Percentiles rank a stretch among this genome's conserved stretches.
These are phyloP conservation scores for Saccharomyces hybrid DNA, from an alignment of 1,139 yeast species.

Conservation along the genomic window DNA sequence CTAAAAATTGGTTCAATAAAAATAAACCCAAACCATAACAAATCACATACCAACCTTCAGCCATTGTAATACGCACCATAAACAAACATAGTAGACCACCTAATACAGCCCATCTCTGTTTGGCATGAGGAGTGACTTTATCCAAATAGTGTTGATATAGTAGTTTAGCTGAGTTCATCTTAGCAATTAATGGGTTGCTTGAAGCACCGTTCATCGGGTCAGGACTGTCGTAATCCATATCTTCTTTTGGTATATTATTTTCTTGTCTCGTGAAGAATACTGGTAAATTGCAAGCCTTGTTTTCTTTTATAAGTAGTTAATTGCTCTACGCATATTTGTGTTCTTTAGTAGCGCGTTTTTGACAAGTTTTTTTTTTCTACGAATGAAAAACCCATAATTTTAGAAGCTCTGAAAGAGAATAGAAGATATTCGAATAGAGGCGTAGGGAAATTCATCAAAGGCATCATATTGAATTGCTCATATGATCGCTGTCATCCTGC, in stretches of 20 bases:
- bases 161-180: conserved; percentile 10
- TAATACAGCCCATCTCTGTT: conserved; percentile 71
- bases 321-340: neutral
- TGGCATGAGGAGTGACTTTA: conserved; percentile 67
- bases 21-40: conserved; percentile 89
- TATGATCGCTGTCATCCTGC: neutral
- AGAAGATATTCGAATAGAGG: neutral
- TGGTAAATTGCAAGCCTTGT: too few species aligned
- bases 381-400: neutral
- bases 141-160: conserved; percentile 67
- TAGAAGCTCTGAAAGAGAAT: too few species aligned
- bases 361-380: neutral
- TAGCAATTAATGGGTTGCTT: conserved; percentile 9
- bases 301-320: neutral
- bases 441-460: neutral
- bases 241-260: neutral
- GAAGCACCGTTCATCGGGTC: conserved; percentile 5
- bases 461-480: neutral
- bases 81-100: conserved; percentile 54
- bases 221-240: conserved; percentile 1
- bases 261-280: too few species aligned
- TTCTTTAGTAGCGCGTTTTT: neutral
- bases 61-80: conserved; percentile 57
- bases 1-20: conserved; percentile 76
- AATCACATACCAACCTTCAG: conserved; percentile 94